Base-by-base conservation (phyloP, 2,329 filamentous ascomycete species). In the Cercospora berteroae region DNA sequence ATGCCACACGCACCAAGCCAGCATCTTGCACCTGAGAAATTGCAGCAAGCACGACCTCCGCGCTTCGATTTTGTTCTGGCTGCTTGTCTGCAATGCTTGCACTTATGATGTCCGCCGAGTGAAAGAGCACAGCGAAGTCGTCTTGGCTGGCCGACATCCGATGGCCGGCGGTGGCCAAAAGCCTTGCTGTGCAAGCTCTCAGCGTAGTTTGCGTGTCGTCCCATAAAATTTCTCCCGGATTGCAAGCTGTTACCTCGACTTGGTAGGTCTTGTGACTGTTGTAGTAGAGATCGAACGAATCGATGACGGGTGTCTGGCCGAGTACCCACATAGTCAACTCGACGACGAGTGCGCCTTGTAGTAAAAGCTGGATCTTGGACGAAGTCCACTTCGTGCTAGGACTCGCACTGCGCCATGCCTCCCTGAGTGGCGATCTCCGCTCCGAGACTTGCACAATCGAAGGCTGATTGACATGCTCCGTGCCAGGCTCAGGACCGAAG, bases 391-490 rank as follows among this genome's bases (percentile, higher is more conserved):
- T 33, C 8, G 16, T 55, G 18, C 44, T 12, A 13, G 33, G 25
- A 39, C 23, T 29, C 3, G 57, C 31, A n/a, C 18, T 25, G 13
- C 12, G 48, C 18, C 29, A 39, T 13, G 33, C 25, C 13, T 39
- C 33, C 23, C 50, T 18, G 2, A 63, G 48, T 23, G 33, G 31
- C 20, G 60, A 63, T 31, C 4, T 44, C 10, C 67, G 69, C 23
- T 66, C 65, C 3, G 71, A 59, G 1, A 74, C 74, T 18, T 71
- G 27, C n/a, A 72, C 59, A 1, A 77, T 59, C 2, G 71, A 70
- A 25, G 76, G 74, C 66, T 76, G 73, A 59, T 76, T 70, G 27
- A 63, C 13, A 64, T 73, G 70, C n/a, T 67, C 42, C 31, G 60
- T 31, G 23, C 67, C 64, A 12, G 65, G 44, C 29, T 77, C 74